These are phyloP conservation scores for Ascochyta lentis DNA, from an alignment of 2,329 filamentous ascomycete species.

Conservation along the genomic window DNA sequence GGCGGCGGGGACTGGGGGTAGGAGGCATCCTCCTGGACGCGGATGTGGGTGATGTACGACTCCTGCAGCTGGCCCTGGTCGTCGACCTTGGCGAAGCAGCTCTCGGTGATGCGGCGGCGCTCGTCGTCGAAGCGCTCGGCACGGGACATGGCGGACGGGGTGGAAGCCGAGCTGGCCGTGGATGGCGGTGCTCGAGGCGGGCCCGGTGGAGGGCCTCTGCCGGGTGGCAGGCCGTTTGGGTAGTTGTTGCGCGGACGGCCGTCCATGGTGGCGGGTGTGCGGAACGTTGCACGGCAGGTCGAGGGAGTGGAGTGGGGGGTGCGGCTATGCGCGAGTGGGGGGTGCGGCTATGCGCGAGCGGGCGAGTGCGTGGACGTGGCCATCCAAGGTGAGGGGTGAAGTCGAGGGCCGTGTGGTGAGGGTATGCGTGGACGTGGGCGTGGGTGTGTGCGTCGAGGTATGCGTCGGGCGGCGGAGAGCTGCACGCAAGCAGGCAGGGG, in stretches of 20 bases:
- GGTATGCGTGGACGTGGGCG: too few species aligned
- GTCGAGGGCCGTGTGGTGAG: too few species aligned
- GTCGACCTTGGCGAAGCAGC: conserved; percentile 91
- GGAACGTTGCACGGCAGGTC: conserved; percentile 13
- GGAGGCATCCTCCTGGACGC: conserved; percentile 83
- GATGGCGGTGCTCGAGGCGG: conserved; percentile 38
- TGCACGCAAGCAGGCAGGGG: background rate
- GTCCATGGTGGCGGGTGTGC: conserved; percentile 37
- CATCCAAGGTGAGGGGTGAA: conserved; percentile 26
- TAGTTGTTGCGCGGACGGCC: conserved; percentile 42
- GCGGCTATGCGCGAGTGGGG: conserved; percentile 23
- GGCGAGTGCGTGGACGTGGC: conserved; percentile 23
- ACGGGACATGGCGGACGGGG: conserved; percentile 48
- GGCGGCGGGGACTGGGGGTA: conserved; percentile 86
- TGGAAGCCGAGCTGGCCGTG: conserved; percentile 32
- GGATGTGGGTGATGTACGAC: conserved; percentile 97
- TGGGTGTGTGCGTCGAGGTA: background rate
- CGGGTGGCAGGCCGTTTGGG: conserved; percentile 28
- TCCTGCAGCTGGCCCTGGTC: conserved; percentile 83
- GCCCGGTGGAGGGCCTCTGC: conserved; percentile 31
- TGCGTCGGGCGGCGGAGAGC: background rate
- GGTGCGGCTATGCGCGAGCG: conserved; percentile 16
- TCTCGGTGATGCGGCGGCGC: conserved; percentile 91
- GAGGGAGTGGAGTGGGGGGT: background rate
- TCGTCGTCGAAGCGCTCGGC: conserved; percentile 96